Evolutionary conservation across 352 stramenopile species (phyloP).

Genomic region (Pythium phragmiticola): DNA sequence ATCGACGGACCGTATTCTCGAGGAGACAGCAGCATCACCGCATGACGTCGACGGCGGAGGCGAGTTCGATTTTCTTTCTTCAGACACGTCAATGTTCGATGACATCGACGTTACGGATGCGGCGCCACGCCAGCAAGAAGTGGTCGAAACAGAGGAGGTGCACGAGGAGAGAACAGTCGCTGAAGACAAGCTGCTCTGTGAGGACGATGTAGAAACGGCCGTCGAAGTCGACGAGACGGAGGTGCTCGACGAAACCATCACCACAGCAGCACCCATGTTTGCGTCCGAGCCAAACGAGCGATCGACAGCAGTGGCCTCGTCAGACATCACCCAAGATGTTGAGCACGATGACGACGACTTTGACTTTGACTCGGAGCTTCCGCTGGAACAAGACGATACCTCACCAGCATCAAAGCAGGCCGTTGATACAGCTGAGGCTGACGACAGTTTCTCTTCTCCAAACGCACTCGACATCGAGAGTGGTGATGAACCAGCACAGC

Average conservation of each 20-base stretch:
- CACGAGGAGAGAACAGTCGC: not conserved
- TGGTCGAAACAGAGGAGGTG: not conserved
- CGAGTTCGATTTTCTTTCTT: constrained; percentile 40
- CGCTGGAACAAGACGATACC: not conserved
- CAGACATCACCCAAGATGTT: constrained; percentile 52
- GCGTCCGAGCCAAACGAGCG: constrained; percentile 7
- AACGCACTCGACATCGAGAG: not conserved
- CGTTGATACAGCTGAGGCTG: not conserved
- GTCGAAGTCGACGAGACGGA: not conserved
- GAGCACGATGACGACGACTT: constrained; percentile 30
- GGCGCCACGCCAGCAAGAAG: too few relatives aligned
- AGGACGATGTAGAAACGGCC: not conserved
- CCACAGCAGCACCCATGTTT: not conserved
- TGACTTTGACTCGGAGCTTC: constrained; percentile 22
- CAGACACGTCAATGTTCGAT: constrained; percentile 25
- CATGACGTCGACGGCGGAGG: constrained; percentile 15
- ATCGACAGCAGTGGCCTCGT: constrained; percentile 22
- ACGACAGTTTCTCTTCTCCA: not conserved
- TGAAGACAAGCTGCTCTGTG: not conserved
- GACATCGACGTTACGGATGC: constrained; percentile 3
- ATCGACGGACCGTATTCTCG: not conserved
- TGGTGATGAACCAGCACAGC: not conserved
- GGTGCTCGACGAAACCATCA: not conserved
- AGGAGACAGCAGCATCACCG: not conserved
- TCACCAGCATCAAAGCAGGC: not conserved